Base-by-base conservation (phyloP, 495 filamentous ascomycete species). In the Neurospora tetraspora region DNA sequence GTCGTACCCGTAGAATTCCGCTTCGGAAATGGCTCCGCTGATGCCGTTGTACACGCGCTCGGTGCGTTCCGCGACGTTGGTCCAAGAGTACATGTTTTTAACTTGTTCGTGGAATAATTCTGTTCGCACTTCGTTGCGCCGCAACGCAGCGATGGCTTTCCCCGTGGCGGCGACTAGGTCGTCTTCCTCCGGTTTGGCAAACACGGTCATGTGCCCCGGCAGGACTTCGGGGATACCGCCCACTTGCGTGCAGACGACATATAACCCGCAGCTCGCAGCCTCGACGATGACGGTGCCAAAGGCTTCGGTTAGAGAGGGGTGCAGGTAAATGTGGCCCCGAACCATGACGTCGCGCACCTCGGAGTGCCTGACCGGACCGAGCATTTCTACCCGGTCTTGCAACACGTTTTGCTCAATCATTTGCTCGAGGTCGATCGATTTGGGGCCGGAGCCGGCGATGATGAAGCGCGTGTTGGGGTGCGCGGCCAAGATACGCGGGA, bases 281-380 rank as follows among this genome's bases (percentile, higher is more conserved):
- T 99, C 96, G 42, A 99, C 96, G 70, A 99, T 92, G 31, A 99
- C 96, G 0, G 96, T 99, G 3, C 96, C 96, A 77, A 99, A 99
- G 10, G 96, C 96, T 81, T 99, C 96, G 0, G 96, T 99, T 39
- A 99, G 86, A 38, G 91, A 94, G 0, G 96, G 96, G 79, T 98
- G 95, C 0, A 99, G 88, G 80, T 98, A 98, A 72, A 99, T 96
- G 77, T 99, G 94, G 0, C 96, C 96, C 69, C 93, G 88, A 11
- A 97, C 91, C 96, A 99, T 99, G n/a, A 99, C 95, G 80, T 98
- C 93, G 45, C 96, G 90, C 2, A 99, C 96, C 75, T 98, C 94
- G 79, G 98, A 96, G 79, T 99, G 96, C 23, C 96, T 90, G 34
- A 98, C 89, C 6, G 95, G 89, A 18, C 96, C 96, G 16, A 98